Percentiles rank a stretch among this genome's conserved stretches.
phyloP scores from a whole-genome alignment of 2,329 filamentous ascomycete species.

The Calonectria pauciramosa region DNA sequence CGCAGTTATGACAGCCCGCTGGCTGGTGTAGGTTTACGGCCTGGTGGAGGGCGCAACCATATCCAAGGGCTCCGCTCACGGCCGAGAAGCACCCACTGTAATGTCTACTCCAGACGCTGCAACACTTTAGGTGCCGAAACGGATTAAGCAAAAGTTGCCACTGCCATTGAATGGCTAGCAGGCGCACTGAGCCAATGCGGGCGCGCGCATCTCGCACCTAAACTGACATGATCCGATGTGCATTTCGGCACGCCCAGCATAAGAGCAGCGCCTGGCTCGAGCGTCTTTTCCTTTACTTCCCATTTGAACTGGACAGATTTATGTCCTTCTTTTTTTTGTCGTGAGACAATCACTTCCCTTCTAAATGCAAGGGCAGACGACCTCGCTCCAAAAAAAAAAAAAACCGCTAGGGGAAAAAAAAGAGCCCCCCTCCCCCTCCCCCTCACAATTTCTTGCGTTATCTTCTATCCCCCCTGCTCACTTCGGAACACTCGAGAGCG shows the following conservation, averaged over 20 bases:
- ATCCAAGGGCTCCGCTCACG: background rate
- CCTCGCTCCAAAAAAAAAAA: background rate
- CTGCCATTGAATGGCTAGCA: conserved; percentile 1
- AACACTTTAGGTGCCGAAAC: conserved; percentile 24
- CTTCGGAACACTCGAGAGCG: conserved; percentile 7
- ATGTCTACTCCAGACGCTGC: conserved; percentile 5
- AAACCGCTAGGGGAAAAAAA: conserved; percentile 1
- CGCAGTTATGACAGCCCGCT: conserved; percentile 8
- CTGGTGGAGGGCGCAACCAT: conserved; percentile 1
- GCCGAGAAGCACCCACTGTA: conserved; percentile 1
- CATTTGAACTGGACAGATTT: conserved; percentile 18
- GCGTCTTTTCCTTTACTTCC: conserved; percentile 26
- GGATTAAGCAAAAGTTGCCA: conserved; percentile 19
- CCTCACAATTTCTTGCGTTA: conserved; percentile 5
- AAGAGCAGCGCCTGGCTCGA: conserved; percentile 38
- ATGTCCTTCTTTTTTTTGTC: conserved; percentile 16
- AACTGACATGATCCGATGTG: conserved; percentile 37
- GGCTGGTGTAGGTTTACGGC: conserved; percentile 5
- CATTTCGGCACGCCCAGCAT: conserved; percentile 20
- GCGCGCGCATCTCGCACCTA: background rate
- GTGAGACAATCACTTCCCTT: conserved; percentile 22
- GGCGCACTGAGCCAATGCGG: background rate
- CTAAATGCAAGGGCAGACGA: background rate
- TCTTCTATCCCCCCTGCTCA: background rate
- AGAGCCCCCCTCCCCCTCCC: background rate